Percentiles rank a stretch among this genome's conserved stretches.
These are phyloP conservation scores for Zygoascus ofunaensis DNA, from an alignment of 805 yeast species.

Conservation along the genomic window DNA sequence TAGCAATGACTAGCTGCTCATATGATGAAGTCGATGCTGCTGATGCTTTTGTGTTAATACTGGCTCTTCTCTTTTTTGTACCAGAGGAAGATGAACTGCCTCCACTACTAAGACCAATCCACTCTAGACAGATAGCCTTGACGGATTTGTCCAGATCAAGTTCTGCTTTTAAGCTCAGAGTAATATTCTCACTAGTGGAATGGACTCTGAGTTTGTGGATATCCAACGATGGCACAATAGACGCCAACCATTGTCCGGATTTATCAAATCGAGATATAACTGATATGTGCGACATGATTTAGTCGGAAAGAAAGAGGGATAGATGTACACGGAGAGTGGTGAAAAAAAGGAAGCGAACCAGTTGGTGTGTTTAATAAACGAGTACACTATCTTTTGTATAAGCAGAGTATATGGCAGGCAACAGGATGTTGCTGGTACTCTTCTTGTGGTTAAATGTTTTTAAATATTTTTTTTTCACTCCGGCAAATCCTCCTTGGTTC, in stretches of 20 bases:
- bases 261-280: conserved; percentile 42
- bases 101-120: conserved; percentile 32
- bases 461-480: too few species aligned
- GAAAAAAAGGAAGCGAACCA: too few species aligned
- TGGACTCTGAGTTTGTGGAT: conserved; percentile 61
- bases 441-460: too few species aligned
- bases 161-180: conserved; percentile 34
- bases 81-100: neutral
- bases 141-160: conserved; percentile 45
- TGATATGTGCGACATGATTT: neutral
- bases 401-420: too few species aligned
- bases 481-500: too few species aligned
- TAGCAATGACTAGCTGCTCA: conserved; percentile 43
- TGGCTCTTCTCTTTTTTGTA: conserved; percentile 26
- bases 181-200: conserved; percentile 31
- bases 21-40: conserved; percentile 6
- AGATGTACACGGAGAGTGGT: too few species aligned
- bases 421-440: too few species aligned
- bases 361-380: too few species aligned
- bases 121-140: conserved; percentile 40
- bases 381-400: too few species aligned
- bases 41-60: conserved; percentile 15
- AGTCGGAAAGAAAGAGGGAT: too few species aligned
- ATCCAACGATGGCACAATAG: conserved; percentile 59
- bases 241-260: conserved; percentile 52